Evolutionary conservation across 2,329 filamentous ascomycete species (phyloP), one percentile per base, ranked within the genome.

Genomic region (Mycocentrospora acerina): DNA sequence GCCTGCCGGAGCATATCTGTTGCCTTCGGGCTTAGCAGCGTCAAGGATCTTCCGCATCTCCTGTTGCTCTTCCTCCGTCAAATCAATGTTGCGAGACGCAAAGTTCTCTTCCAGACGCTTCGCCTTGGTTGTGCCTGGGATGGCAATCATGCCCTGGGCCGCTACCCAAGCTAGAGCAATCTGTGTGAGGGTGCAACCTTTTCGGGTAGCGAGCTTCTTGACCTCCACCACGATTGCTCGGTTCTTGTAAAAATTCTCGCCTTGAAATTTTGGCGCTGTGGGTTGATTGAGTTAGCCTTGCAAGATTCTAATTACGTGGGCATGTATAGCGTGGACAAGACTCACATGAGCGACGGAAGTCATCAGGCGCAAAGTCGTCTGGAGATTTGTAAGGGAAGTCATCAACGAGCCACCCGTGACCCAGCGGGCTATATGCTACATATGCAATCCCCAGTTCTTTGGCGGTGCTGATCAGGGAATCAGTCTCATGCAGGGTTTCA

Each of bases 121-220:
- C 12, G 29, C 12, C 40, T 53, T 55, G 4, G 55, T 60, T 19
- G 58, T 61, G 3, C 77, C 77, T 0, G 76, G 76, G 38, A 78
- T 85, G 0, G 82, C 77, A 51, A 86, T 74, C 66, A 50, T 60
- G 2, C 71, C 57, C 32, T 66, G 63, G 3, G 43, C 30, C 22
- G 55, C 32, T 3, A 66, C 44, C 60, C 61, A 67, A 2, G 60
- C 61, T 2, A 66, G 37, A 0, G 78, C 74, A 24, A 86, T 57
- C 57, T 86, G 82, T 0, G 72, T 71, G 0, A 77, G 51, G 0
- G 81, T 82, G 37, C 69, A 73, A 2, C 68, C 72, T 60, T 83
- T 82, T 40, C 50, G 44, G 15, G 37, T 28, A 2, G 63, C 62
- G 6, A 67, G 22, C 27, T 45, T 47, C 37, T 51, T 49, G 5